phyloP scores from a whole-genome alignment of 2,329 filamentous ascomycete species.

The Alternaria sp. region DNA sequence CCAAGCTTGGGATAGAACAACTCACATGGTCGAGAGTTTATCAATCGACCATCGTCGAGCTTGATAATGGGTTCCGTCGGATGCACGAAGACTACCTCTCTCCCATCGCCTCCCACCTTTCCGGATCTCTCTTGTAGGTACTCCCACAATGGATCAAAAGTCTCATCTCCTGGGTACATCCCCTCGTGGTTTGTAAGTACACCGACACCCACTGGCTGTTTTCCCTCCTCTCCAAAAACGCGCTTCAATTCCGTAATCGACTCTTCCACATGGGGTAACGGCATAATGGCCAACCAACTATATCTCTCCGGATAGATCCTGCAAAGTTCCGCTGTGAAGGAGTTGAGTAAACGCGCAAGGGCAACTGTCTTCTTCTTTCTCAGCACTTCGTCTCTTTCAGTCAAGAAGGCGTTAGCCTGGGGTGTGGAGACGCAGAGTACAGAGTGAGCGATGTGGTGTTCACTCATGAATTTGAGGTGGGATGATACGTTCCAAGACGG shows the following conservation, averaged over 20 bases:
- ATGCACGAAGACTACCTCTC: slow-evolving; percentile 44
- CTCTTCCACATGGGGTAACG: slow-evolving; percentile 41
- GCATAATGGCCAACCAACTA: slow-evolving; percentile 35
- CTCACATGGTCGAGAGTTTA: slow-evolving; percentile 43
- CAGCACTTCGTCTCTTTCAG: slow-evolving; percentile 11
- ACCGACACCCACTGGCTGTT: slow-evolving; percentile 40
- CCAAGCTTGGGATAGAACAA: not conserved
- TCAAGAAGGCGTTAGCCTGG: slow-evolving; percentile 43
- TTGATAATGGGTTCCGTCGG: slow-evolving; percentile 44
- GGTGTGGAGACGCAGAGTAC: slow-evolving; percentile 46
- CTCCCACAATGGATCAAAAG: slow-evolving; percentile 36
- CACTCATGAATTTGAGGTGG: slow-evolving; percentile 44
- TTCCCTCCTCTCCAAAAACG: slow-evolving; percentile 34
- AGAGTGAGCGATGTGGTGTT: slow-evolving; percentile 33
- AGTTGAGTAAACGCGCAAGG: slow-evolving; percentile 46
- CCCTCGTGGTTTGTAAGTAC: slow-evolving; percentile 46
- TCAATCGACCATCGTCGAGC: slow-evolving; percentile 32
- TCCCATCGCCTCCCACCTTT: slow-evolving; percentile 14
- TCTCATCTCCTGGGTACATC: slow-evolving; percentile 38
- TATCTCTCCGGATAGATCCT: slow-evolving; percentile 35
- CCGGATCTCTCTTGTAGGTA: slow-evolving; percentile 30
- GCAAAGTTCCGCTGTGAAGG: slow-evolving; percentile 35
- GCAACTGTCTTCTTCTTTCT: slow-evolving; percentile 36
- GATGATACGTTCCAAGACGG: slow-evolving; percentile 37
- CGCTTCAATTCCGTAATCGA: slow-evolving; percentile 32